Evolutionary conservation across 306 rosid species (phyloP).

Genomic region (Dalbergia cultrata): DNA sequence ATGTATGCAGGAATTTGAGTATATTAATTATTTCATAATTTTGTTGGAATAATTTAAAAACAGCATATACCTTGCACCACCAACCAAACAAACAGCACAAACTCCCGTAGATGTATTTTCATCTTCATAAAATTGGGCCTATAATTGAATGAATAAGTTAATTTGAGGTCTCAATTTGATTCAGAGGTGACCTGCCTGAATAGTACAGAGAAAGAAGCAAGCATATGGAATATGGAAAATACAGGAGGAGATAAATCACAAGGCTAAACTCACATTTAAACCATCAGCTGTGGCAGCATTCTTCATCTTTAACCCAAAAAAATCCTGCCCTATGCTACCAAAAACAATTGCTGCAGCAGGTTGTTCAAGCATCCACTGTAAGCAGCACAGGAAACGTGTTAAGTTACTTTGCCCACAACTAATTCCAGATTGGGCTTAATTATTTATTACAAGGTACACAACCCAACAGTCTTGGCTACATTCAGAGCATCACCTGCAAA

Average conservation of each 20-base stretch:
- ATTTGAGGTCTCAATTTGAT: background rate
- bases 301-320: constrained; percentile 89
- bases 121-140: constrained; percentile 91
- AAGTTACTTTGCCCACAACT: constrained; percentile 25
- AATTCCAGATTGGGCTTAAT: constrained; percentile 3
- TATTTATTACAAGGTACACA: constrained; percentile 39
- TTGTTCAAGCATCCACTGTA: constrained; percentile 88
- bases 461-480: constrained; percentile 90
- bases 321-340: constrained; percentile 95
- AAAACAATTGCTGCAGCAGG: constrained; percentile 91
- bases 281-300: constrained; percentile 71
- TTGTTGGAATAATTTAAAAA: background rate
- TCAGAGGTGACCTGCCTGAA: background rate
- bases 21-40: background rate
- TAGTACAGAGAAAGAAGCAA: background rate
- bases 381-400: constrained; percentile 6
- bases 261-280: constrained; percentile 70
- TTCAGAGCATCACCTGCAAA: constrained; percentile 90
- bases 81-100: constrained; percentile 93
- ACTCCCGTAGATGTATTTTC: constrained; percentile 90
- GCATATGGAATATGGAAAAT: too few relatives aligned
- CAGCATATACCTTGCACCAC: constrained; percentile 82
- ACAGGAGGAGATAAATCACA: background rate
- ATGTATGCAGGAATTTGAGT: too few relatives aligned
- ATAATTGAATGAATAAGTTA: constrained; percentile 32